Conservation (phyloP, 1,139 yeast genomes). For the Suhomyces panamericanus region DNA sequence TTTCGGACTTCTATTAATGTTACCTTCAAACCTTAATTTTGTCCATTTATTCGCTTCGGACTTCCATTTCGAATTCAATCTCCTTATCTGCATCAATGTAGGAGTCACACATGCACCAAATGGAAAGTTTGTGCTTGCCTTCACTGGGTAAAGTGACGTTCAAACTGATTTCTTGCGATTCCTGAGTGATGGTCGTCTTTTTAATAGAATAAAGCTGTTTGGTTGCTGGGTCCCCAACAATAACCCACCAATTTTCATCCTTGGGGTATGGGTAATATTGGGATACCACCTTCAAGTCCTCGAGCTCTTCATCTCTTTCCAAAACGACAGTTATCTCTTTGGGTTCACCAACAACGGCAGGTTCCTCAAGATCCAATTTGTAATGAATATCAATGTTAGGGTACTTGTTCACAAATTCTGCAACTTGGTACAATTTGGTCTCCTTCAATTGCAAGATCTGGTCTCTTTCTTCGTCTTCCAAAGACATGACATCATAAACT, state of each 20-base stretch:
- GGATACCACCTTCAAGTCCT: slow-evolving; percentile 59
- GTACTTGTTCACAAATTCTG: slow-evolving; percentile 83
- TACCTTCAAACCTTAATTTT: too few relatives aligned
- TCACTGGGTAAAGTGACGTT: slow-evolving; percentile 58
- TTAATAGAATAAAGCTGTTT: slow-evolving; percentile 74
- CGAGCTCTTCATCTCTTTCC: slow-evolving; percentile 75
- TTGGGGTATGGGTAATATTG: slow-evolving; percentile 57
- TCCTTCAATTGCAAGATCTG: slow-evolving; percentile 58
- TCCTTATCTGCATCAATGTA: slow-evolving; percentile 92
- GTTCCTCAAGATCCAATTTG: slow-evolving; percentile 42
- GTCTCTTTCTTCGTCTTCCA: slow-evolving; percentile 79
- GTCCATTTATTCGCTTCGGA: slow-evolving; percentile 13
- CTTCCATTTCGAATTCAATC: slow-evolving; percentile 51
- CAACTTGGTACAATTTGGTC: slow-evolving; percentile 58
- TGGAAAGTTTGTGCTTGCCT: slow-evolving; percentile 61
- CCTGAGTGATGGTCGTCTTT: slow-evolving; percentile 56
- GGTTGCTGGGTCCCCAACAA: slow-evolving; percentile 65
- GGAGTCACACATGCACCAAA: slow-evolving; percentile 91
- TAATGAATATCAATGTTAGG: slow-evolving; percentile 80
- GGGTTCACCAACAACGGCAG: slow-evolving; percentile 46
- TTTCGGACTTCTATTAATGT: not conserved
- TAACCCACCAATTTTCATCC: slow-evolving; percentile 86
- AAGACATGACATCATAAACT: slow-evolving; percentile 80
- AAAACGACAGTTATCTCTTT: slow-evolving; percentile 52
- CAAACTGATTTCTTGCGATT: slow-evolving; percentile 53